Evolutionary conservation across 2,329 filamentous ascomycete genomes (phyloP).

Genomic region (Cadophora luteo-olivacea): DNA sequence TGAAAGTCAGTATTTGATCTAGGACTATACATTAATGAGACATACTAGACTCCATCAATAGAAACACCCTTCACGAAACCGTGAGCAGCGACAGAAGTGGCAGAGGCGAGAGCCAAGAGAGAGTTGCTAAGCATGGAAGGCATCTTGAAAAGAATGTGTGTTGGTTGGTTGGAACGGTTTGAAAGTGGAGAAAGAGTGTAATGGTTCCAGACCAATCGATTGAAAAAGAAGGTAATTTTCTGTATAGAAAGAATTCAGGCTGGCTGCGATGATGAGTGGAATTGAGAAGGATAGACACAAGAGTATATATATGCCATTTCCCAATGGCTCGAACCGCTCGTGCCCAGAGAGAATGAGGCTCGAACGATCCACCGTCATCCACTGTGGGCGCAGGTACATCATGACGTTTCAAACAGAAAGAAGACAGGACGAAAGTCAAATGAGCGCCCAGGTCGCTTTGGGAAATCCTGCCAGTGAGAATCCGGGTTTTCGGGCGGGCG

Average conservation of each 20-base stretch:
- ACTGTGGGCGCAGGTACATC: not conserved
- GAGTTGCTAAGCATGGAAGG: not conserved
- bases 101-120: conserved; percentile 5
- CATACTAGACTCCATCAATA: conserved; percentile 1
- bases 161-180: not conserved
- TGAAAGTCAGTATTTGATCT: not conserved
- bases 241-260: conserved; percentile 8
- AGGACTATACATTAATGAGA: not conserved
- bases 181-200: conserved; percentile 8
- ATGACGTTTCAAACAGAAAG: not conserved
- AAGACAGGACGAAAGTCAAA: not conserved
- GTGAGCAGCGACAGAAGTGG: conserved; percentile 1
- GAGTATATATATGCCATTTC: not conserved
- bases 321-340: not conserved
- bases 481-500: not conserved
- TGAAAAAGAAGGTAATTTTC: conserved; percentile 13
- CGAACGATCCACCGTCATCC: not conserved
- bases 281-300: not conserved
- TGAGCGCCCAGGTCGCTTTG: not conserved
- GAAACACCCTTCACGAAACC: conserved; percentile 3
- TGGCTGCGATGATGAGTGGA: conserved; percentile 2
- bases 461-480: conserved; percentile 4
- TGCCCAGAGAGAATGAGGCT: not conserved
- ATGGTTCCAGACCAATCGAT: conserved; percentile 12
- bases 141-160: conserved; percentile 7